Conservation (phyloP, 805 yeast species). For the Ogataea haglerorum region DNA sequence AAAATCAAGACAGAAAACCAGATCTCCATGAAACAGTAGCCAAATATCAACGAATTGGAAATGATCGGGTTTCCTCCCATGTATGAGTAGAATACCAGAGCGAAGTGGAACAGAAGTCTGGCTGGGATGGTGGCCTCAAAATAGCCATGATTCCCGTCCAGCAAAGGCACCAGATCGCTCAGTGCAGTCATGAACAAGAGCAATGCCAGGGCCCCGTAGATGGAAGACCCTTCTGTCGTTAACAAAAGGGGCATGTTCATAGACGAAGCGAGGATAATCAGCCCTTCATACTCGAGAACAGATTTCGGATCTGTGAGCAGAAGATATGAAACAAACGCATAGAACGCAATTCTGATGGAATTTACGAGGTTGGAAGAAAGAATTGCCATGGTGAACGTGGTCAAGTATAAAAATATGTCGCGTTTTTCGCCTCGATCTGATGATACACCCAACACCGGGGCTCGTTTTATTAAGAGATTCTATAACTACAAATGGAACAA, state of each 20-base stretch:
- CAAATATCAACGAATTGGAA: constrained; percentile 62
- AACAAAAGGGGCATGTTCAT: constrained; percentile 34
- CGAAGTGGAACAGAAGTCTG: constrained; percentile 49
- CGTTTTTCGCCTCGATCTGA: constrained; percentile 2
- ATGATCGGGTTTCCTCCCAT: constrained; percentile 41
- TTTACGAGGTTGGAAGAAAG: constrained; percentile 26
- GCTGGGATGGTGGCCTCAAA: constrained; percentile 61
- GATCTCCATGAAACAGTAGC: constrained; percentile 59
- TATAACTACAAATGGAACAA: constrained; percentile 15
- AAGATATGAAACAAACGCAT: constrained; percentile 22
- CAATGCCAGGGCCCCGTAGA: constrained; percentile 47
- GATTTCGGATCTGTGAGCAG: constrained; percentile 24
- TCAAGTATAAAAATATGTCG: not conserved
- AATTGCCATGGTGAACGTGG: constrained; percentile 24
- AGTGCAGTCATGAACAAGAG: constrained; percentile 43
- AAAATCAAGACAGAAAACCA: constrained; percentile 67
- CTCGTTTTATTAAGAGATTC: no score
- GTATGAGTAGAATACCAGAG: constrained; percentile 48
- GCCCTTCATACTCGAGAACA: constrained; percentile 30
- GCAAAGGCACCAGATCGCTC: constrained; percentile 57
- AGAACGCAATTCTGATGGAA: constrained; percentile 21
- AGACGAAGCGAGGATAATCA: constrained; percentile 27
- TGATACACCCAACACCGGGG: constrained; percentile 5
- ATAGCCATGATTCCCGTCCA: constrained; percentile 41
- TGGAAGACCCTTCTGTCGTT: constrained; percentile 31